Conservation (phyloP, 2,329 filamentous ascomycete species). For the Penicillium sp. region DNA sequence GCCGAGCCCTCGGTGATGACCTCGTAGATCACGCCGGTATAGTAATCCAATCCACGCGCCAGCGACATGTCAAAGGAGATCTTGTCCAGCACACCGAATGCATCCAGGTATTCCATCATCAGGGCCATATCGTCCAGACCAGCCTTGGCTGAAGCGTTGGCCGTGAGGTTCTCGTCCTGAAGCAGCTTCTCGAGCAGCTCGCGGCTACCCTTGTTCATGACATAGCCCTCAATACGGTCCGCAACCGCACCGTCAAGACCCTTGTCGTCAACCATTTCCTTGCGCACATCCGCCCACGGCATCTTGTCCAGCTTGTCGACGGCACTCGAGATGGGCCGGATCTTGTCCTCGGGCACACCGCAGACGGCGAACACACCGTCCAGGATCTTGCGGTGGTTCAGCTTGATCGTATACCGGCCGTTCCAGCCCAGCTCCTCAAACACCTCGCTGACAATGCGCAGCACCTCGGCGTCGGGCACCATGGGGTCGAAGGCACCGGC, state of each 20-base stretch:
- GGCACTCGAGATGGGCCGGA: constrained; percentile 83
- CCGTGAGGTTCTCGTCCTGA: constrained; percentile 64
- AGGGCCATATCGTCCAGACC: constrained; percentile 78
- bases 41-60: constrained; percentile 88
- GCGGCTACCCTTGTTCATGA: constrained; percentile 70
- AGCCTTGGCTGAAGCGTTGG: constrained; percentile 72
- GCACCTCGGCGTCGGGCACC: constrained; percentile 86
- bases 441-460: constrained; percentile 80
- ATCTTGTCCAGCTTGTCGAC: constrained; percentile 96
- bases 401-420: constrained; percentile 78
- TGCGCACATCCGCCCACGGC: constrained; percentile 83
- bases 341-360: constrained; percentile 82
- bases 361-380: constrained; percentile 90
- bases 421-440: constrained; percentile 77
- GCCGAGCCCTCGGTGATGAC: constrained; percentile 80
- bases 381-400: constrained; percentile 92
- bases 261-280: constrained; percentile 93
- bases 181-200: constrained; percentile 71
- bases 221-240: constrained; percentile 83
- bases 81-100: constrained; percentile 68
- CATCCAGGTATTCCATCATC: constrained; percentile 78
- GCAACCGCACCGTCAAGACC: constrained; percentile 73
- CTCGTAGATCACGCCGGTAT: constrained; percentile 88
- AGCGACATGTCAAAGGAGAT: constrained; percentile 89
- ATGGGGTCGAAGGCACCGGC: constrained; percentile 83